Conservation (phyloP, 164 flowering plant genomes). For the Stephania japonica region DNA sequence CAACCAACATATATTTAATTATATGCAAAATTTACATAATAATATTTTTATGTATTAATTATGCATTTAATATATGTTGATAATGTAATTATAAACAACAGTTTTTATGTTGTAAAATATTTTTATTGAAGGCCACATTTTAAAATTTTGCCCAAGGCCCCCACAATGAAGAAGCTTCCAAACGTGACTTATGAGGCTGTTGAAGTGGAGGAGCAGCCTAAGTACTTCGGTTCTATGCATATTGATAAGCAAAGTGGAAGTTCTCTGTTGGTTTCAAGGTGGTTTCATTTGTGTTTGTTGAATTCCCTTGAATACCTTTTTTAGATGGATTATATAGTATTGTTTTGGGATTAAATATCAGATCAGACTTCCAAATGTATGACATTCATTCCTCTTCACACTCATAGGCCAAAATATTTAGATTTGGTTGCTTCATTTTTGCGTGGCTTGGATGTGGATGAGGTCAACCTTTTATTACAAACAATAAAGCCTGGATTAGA, state of each 20-base stretch:
- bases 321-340: not conserved
- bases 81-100: no score
- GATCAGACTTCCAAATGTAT: not conserved
- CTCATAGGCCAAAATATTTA: constrained; percentile 60
- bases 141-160: no score
- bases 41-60: no score
- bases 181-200: constrained; percentile 48
- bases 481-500: constrained; percentile 60
- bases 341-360: not conserved
- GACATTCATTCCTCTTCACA: constrained; percentile 3
- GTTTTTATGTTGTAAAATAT: no score
- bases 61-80: no score
- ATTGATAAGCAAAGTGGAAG: constrained; percentile 34
- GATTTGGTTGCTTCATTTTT: constrained; percentile 74
- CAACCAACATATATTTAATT: no score
- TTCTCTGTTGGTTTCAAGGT: constrained; percentile 48
- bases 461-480: constrained; percentile 42
- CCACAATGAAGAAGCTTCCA: constrained; percentile 58
- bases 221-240: constrained; percentile 44
- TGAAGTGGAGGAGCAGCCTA: constrained; percentile 26
- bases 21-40: no score
- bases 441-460: constrained; percentile 64
- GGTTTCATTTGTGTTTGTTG: constrained; percentile 2
- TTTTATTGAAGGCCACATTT: no score
- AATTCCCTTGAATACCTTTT: not conserved